Base-by-base conservation (phyloP, 2,329 filamentous ascomycete genomes). In the Phaeosphaeria sp. region DNA sequence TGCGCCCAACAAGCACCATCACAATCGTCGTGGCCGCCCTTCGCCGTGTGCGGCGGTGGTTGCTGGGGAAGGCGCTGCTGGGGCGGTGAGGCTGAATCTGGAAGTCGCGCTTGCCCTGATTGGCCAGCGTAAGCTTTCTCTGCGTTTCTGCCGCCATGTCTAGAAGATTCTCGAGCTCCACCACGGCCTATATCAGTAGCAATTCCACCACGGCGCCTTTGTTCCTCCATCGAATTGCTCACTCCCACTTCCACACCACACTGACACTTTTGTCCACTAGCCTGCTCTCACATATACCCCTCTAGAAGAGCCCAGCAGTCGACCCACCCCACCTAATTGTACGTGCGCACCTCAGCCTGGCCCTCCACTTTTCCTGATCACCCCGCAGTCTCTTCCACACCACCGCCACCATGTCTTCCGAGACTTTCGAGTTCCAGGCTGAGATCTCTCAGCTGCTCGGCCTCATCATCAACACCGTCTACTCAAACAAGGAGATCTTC, bases 401-500 rank as follows among this genome's bases (percentile, higher is more conserved):
- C 61, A 53, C 61, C 64, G 63, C 66, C 69, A 91, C 80, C 80
- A 97, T 96, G 92, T 83, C 92, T 82, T 75, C 79, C 70, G 93
- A 98, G 87, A 97, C 93, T 73, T 99, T 99, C 86, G 94, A 98
- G 91, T 99, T 98, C 87, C 95, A 99, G 91, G 95, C 95, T 91
- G 95, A 99, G 91, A 99, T 99, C 81, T 98, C 94, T 91, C 95
- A 99, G 92, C 92, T 99, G 71, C 91, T 99, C 80, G 93, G 90
- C 73, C 91, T 99, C 81, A 99, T 99, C 84, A 99, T 99, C 89
- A 99, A 99, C 91, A 98, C 95, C 71, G 95, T 99, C 86, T 99
- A 98, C 88, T 97, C 93, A 74, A 99, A 99, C 91, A 99, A 99
- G 88, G 95, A 98, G 85, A 98, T 99, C 80, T 99, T 99, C 90